Evolutionary conservation across 2,329 filamentous ascomycete genomes (phyloP).

Genomic region (Aureobasidium pullulans): DNA sequence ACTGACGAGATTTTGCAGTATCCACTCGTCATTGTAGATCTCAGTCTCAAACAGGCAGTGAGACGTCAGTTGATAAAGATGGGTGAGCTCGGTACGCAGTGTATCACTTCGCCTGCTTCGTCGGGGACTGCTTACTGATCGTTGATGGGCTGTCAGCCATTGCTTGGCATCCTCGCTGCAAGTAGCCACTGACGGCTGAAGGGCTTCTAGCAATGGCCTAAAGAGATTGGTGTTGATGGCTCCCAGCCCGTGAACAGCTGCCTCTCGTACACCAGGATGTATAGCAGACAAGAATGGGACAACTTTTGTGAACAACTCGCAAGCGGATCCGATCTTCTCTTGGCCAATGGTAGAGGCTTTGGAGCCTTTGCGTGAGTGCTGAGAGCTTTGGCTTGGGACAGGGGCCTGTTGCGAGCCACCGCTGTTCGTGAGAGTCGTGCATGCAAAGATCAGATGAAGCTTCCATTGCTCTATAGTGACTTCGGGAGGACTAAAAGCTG

Average conservation of each 20-base stretch:
- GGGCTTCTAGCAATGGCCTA: slow-evolving; percentile 77
- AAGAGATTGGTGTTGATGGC: slow-evolving; percentile 95
- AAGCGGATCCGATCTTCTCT: slow-evolving; percentile 78
- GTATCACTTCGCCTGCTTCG: slow-evolving; percentile 79
- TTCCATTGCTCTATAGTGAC: slow-evolving; percentile 97
- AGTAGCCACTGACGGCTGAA: slow-evolving; percentile 76
- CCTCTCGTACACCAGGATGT: slow-evolving; percentile 74
- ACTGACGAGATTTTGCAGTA: slow-evolving; percentile 76
- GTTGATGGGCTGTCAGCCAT: slow-evolving; percentile 67
- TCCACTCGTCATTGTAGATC: slow-evolving; percentile 72
- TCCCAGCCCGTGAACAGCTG: slow-evolving; percentile 83
- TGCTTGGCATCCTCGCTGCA: slow-evolving; percentile 86
- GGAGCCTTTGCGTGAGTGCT: slow-evolving; percentile 78
- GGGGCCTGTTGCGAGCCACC: slow-evolving; percentile 53
- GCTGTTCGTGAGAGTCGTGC: slow-evolving; percentile 78
- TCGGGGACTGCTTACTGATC: slow-evolving; percentile 73
- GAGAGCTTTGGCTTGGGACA: slow-evolving; percentile 45
- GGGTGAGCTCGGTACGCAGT: slow-evolving; percentile 86
- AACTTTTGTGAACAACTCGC: slow-evolving; percentile 82
- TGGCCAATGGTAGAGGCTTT: slow-evolving; percentile 59
- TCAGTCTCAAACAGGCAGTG: slow-evolving; percentile 75
- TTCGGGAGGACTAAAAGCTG: slow-evolving; percentile 49
- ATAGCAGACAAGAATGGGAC: slow-evolving; percentile 78
- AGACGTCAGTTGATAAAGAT: slow-evolving; percentile 90
- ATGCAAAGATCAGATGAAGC: slow-evolving; percentile 92